Percentiles rank a stretch among this genome's conserved stretches.
These are phyloP conservation scores for Komagataella kurtzmanii DNA, from an alignment of 805 yeast genomes.

Conservation along the genomic window DNA sequence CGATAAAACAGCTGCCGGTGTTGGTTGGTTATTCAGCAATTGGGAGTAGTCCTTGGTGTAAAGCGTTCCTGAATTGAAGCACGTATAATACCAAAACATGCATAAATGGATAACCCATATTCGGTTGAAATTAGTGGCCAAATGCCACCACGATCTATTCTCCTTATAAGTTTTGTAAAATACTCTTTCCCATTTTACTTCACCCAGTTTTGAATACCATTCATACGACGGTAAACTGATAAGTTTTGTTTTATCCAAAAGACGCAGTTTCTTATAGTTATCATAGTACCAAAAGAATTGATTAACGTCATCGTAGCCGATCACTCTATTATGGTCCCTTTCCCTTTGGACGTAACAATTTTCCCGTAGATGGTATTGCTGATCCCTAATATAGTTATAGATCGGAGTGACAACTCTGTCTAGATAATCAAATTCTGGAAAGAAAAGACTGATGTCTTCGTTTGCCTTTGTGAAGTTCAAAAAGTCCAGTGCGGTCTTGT, in stretches of 20 bases:
- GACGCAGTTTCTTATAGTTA: slow-evolving; percentile 19
- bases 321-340: slow-evolving; percentile 49
- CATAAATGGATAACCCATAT: slow-evolving; percentile 40
- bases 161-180: slow-evolving; percentile 35
- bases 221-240: slow-evolving; percentile 15
- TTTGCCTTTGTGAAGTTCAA: slow-evolving; percentile 28
- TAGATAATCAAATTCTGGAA: slow-evolving; percentile 17
- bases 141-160: slow-evolving; percentile 35
- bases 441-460: neutral
- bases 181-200: slow-evolving; percentile 25
- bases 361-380: slow-evolving; percentile 42
- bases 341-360: slow-evolving; percentile 51
- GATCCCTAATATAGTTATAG: slow-evolving; percentile 49
- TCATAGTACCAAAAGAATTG: slow-evolving; percentile 35
- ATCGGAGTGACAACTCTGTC: slow-evolving; percentile 30
- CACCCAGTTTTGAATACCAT: slow-evolving; percentile 18
- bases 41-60: slow-evolving; percentile 30
- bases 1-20: slow-evolving; percentile 28
- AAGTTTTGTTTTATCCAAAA: slow-evolving; percentile 20
- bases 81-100: slow-evolving; percentile 37
- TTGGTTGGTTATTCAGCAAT: slow-evolving; percentile 27
- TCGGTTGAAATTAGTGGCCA: slow-evolving; percentile 33
- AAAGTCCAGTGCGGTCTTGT: slow-evolving; percentile 41
- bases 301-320: slow-evolving; percentile 45
- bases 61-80: slow-evolving; percentile 34